A percentile compares a stretch with the other conserved stretches of the same genome.
Conservation (phyloP, 345 rosid species). For the Populus euphratica region DNA sequence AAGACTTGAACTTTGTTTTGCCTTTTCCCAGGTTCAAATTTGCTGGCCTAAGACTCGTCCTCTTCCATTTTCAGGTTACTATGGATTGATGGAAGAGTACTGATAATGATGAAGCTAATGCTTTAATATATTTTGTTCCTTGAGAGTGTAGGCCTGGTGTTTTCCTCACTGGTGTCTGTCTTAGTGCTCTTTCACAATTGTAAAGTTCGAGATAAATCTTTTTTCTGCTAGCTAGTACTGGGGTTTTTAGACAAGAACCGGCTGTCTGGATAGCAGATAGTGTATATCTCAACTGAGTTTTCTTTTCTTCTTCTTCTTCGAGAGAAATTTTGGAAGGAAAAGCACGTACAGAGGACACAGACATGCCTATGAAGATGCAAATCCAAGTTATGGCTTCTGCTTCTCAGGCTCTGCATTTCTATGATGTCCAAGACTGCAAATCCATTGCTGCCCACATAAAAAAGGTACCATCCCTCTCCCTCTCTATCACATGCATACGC, state of each 20-base stretch:
- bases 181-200: background rate
- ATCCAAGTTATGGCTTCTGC: conserved; percentile 78
- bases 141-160: background rate
- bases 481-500: background rate
- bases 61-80: too few relatives aligned
- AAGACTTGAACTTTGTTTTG: too few relatives aligned
- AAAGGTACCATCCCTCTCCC: conserved; percentile 37
- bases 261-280: background rate
- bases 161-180: conserved; percentile 15
- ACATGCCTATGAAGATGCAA: conserved; percentile 94
- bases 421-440: conserved; percentile 58
- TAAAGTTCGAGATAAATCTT: conserved; percentile 11
- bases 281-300: conserved; percentile 4
- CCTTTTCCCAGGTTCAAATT: too few relatives aligned
- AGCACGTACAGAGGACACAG: conserved; percentile 71
- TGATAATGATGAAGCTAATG: too few relatives aligned
- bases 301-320: background rate
- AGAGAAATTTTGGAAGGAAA: conserved; percentile 64
- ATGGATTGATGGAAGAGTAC: too few relatives aligned
- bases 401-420: conserved; percentile 63
- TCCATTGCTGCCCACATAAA: conserved; percentile 64
- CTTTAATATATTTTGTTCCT: too few relatives aligned
- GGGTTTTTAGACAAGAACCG: conserved; percentile 1
- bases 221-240: background rate
- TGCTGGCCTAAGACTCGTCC: too few relatives aligned